Evolutionary conservation across 2,329 filamentous ascomycete species (phyloP), one percentile per base, ranked within the genome.

Genomic region (Stagonosporopsis chrysanthemi): DNA sequence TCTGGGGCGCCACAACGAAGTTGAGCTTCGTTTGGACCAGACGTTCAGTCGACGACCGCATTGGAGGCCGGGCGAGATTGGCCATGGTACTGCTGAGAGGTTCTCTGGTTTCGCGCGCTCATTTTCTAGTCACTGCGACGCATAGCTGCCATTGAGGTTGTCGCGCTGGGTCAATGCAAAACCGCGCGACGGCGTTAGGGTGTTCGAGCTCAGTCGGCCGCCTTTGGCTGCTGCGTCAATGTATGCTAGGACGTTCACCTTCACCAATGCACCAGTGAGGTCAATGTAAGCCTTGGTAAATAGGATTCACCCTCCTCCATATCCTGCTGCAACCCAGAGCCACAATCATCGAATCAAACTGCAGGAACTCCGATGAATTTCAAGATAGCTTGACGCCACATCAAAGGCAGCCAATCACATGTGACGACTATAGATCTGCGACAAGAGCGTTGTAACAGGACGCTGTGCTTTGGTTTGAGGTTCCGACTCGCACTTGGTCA

Each of bases 31-130:
- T 67, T 50, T 67, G 70, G 38, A 56, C 54, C 47, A 56, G 48
- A 59, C 72, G 70, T 62, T 75, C 73, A 67, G 63, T 64, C 58
- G 70, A 64, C 58, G 73, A 68, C 61, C 72, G 70, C 63, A 73
- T 36, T 43, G 54, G 62, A 47, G 67, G 64, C 65, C 67, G 61
- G 52, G 59, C 63, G 59, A 60, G 64, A 58, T 69, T 66, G 67
- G 67, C 67, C 67, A 69, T 69, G 58, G 41, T 66, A 33, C 53
- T 60, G 60, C 61, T 55, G 56, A 57, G 52, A 42, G 54, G 41
- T 39, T 47, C 59, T 60, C 64, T 72, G 61, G 65, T 59, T 53
- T 62, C 45, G 63, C 57, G 41, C 61, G 69, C 38, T 64, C 71
- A 74, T 74, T 52, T 66, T 72, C 68, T 47, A 65, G 52, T 53